Conservation (phyloP, 495 filamentous ascomycete genomes). For the Gamarada debralockiae region DNA sequence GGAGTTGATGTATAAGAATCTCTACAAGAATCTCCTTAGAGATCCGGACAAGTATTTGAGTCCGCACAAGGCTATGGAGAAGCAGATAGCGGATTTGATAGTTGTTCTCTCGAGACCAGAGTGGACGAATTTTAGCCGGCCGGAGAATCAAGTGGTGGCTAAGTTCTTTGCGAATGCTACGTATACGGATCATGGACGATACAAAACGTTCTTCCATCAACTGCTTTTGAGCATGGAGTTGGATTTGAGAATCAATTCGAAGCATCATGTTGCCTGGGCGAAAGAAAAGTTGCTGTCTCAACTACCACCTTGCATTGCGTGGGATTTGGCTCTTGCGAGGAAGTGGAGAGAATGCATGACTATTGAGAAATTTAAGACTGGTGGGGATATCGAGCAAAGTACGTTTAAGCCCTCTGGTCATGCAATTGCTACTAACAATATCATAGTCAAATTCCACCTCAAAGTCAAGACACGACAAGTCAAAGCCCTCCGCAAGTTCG, state of each 20-base stretch:
- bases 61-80: constrained; percentile 55
- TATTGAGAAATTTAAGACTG: constrained; percentile 41
- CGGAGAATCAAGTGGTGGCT: constrained; percentile 61
- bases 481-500: constrained; percentile 59
- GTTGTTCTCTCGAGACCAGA: constrained; percentile 54
- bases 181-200: constrained; percentile 34
- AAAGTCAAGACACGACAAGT: constrained; percentile 60
- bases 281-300: constrained; percentile 52
- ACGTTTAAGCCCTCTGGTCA: constrained; percentile 14
- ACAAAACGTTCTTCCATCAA: constrained; percentile 66
- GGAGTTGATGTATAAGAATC: constrained; percentile 47
- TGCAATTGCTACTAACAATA: not conserved
- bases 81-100: constrained; percentile 65
- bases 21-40: constrained; percentile 46
- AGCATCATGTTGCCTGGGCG: constrained; percentile 45
- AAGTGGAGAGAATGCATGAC: constrained; percentile 65
- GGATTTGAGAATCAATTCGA: constrained; percentile 55
- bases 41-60: constrained; percentile 46
- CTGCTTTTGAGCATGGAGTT: constrained; percentile 65
- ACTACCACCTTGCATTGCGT: constrained; percentile 63
- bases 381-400: constrained; percentile 34
- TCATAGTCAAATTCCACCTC: constrained; percentile 45
- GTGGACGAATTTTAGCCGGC: constrained; percentile 66
- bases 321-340: constrained; percentile 63
- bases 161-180: constrained; percentile 53